phyloP scores from a whole-genome alignment of 2,329 filamentous ascomycete species.

The Fusarium sp. region DNA sequence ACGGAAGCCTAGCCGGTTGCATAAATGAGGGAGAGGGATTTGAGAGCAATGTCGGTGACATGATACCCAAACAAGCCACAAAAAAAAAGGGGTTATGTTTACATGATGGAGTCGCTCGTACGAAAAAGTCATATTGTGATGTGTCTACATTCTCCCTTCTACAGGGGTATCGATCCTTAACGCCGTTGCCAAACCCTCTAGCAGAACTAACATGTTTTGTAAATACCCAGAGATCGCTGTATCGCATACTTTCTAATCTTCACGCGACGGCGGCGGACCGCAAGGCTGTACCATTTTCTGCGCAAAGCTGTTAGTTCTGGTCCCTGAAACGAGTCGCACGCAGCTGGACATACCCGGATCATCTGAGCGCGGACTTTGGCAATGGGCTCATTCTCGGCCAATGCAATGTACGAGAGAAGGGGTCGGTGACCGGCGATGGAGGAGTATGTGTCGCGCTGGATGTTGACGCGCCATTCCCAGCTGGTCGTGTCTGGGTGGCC shows the following conservation, averaged over 20 bases:
- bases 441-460: slow-evolving; percentile 90
- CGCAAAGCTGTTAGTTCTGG: slow-evolving; percentile 1
- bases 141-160: slow-evolving; percentile 19
- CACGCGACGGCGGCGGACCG: slow-evolving; percentile 65
- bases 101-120: background rate
- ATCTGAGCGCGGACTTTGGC: slow-evolving; percentile 82
- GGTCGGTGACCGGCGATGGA: slow-evolving; percentile 91
- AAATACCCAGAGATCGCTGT: background rate
- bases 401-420: slow-evolving; percentile 85
- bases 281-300: slow-evolving; percentile 74
- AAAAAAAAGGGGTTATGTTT: slow-evolving; percentile 8
- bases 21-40: slow-evolving; percentile 4
- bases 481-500: slow-evolving; percentile 96
- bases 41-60: slow-evolving; percentile 12
- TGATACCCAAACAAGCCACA: slow-evolving; percentile 33
- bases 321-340: background rate
- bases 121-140: slow-evolving; percentile 4
- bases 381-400: slow-evolving; percentile 85
- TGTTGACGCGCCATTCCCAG: slow-evolving; percentile 97
- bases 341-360: slow-evolving; percentile 68
- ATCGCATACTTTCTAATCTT: slow-evolving; percentile 53
- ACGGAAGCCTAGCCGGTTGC: slow-evolving; percentile 24
- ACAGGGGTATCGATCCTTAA: slow-evolving; percentile 41
- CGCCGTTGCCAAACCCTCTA: slow-evolving; percentile 26
- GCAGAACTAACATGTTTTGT: slow-evolving; percentile 6